Evolutionary conservation across 768 basidiomycete genomes (phyloP).

Genomic region (Lactarius pseudohatsudake): DNA sequence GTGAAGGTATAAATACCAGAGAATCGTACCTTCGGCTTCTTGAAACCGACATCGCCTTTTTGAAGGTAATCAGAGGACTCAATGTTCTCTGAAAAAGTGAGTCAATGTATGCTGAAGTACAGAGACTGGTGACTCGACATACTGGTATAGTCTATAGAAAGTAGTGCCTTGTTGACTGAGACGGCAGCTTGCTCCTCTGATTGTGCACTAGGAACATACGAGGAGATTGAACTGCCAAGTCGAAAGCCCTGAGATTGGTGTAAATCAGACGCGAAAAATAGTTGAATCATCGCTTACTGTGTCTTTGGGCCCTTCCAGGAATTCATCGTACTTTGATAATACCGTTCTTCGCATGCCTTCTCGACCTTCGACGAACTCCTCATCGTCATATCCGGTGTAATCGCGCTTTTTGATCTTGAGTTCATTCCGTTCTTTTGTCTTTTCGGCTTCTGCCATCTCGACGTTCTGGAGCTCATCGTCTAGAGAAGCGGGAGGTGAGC

Average conservation of each 20-base stretch:
- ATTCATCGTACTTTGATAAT: slow-evolving; percentile 92
- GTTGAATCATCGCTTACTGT: slow-evolving; percentile 45
- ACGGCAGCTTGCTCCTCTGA: slow-evolving; percentile 52
- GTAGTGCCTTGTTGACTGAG: slow-evolving; percentile 72
- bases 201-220: slow-evolving; percentile 40
- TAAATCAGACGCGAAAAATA: slow-evolving; percentile 7
- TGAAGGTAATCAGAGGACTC: slow-evolving; percentile 85
- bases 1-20: not conserved
- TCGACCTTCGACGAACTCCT: slow-evolving; percentile 77
- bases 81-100: slow-evolving; percentile 63
- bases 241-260: slow-evolving; percentile 71
- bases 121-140: slow-evolving; percentile 36
- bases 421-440: slow-evolving; percentile 73
- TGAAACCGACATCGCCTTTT: slow-evolving; percentile 92
- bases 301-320: slow-evolving; percentile 71
- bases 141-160: slow-evolving; percentile 92
- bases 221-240: slow-evolving; percentile 60
- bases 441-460: slow-evolving; percentile 89
- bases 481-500: slow-evolving; percentile 35
- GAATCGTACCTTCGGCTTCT: slow-evolving; percentile 77
- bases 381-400: slow-evolving; percentile 96
- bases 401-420: slow-evolving; percentile 85
- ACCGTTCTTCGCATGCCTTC: slow-evolving; percentile 82
- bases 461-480: slow-evolving; percentile 98
- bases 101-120: slow-evolving; percentile 20